Base-by-base conservation (phyloP, 1,284 basidiomycete genomes). In the Rhizoctonia solani region DNA sequence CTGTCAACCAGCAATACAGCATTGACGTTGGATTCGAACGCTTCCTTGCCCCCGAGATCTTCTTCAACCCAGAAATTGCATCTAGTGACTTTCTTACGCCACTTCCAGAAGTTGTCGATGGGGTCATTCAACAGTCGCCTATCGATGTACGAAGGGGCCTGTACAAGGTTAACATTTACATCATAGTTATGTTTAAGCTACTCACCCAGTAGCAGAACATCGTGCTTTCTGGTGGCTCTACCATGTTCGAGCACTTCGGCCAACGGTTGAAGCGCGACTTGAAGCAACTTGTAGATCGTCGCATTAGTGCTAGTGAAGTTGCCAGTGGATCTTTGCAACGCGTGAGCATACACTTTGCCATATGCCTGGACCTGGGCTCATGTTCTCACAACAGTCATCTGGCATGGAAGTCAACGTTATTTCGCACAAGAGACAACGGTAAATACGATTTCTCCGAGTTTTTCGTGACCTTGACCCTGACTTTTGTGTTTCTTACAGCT, bases 51-150 rank as follows among this genome's bases (percentile, higher is more conserved):
- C 95, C 97, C 3, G 97, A 99, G 77, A 97, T 99, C 76, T 98
- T 99, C 82, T 99, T 99, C 85, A 99, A 99, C 80, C 97, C 97
- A 11, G 97, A 99, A 77, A 98, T 99, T 74, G 93, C 92, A 77
- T 96, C 93, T 0, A 97, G 94, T 52, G 97, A 99, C 79, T 99
- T 98, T 84, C 80, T 99, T 69, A 98, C 96, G 1, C 97, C 97
- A 3, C 84, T 99, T 2, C 95, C 97, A 0, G 89, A 98, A 71
- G 93, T 99, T 46, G 97, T 99, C 67, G 97, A 99, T 74, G 87
- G 87, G 67, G 96, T 98, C 69, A 98, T 99, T 72, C 94, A 97
- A 77, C 86, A 92, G 68, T 95, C 92, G 8, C 97, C 97, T 13
- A 99, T 98, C 69, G 95, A 98, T 77, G 94, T 96, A 52, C 86